phyloP scores from a whole-genome alignment of 1,284 basidiomycete species.

The Sporisorium graminicola region DNA sequence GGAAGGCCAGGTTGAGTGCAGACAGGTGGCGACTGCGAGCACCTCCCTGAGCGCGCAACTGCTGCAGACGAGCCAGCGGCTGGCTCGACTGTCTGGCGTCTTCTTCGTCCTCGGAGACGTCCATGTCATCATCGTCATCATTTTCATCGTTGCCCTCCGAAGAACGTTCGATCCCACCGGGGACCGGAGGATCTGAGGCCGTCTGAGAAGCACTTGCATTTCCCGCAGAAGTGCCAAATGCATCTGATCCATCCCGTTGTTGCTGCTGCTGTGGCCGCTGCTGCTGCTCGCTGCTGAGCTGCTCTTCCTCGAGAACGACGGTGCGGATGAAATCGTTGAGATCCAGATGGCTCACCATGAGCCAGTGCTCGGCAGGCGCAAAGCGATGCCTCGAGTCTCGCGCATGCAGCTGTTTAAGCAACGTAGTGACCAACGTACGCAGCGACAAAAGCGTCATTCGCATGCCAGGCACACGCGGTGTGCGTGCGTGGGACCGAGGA shows the following conservation, averaged over 20 bases:
- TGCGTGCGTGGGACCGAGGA: not conserved
- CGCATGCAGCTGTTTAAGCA: conserved; percentile 66
- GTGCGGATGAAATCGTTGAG: conserved; percentile 89
- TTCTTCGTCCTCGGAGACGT: conserved; percentile 22
- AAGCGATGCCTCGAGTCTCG: conserved; percentile 56
- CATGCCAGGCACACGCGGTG: conserved; percentile 52
- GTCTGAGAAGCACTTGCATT: not conserved
- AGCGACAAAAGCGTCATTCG: conserved; percentile 53
- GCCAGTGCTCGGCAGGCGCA: conserved; percentile 79
- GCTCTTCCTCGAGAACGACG: conserved; percentile 74
- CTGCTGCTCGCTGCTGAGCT: conserved; percentile 49
- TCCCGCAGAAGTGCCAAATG: not conserved
- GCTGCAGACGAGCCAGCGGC: conserved; percentile 30
- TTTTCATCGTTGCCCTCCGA: not conserved
- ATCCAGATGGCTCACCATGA: conserved; percentile 79
- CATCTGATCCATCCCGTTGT: not conserved
- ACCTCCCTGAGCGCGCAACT: conserved; percentile 26
- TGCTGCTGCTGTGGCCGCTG: conserved; percentile 23
- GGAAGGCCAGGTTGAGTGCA: conserved; percentile 78
- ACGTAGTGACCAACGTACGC: conserved; percentile 51
- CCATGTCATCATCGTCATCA: conserved; percentile 14
- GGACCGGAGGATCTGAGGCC: not conserved
- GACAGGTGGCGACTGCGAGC: conserved; percentile 44
- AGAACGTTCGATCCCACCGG: too few species aligned
- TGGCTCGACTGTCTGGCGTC: conserved; percentile 7